Evolutionary conservation across 768 basidiomycete species (phyloP).

Genomic region (Daedaleopsis nitida): DNA sequence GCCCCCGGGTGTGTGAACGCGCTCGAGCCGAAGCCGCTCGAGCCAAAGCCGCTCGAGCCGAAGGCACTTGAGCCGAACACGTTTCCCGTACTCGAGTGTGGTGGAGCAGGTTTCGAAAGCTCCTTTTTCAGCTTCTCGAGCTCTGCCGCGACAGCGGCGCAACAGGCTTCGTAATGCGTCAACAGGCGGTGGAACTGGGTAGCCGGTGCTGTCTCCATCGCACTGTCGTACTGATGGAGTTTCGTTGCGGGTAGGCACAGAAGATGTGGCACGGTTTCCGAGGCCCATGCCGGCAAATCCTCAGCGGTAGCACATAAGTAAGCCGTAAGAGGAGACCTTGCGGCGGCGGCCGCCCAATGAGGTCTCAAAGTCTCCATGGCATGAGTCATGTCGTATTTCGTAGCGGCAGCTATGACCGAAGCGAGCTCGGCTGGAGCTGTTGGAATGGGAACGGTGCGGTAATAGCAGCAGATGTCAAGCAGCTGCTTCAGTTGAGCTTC

Average conservation of each 20-base stretch:
- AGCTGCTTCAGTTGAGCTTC: neutral
- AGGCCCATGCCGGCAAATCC: neutral
- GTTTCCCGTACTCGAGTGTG: too few species aligned
- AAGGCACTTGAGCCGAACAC: too few species aligned
- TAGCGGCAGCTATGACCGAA: neutral
- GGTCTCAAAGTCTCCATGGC: neutral
- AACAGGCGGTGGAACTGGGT: neutral
- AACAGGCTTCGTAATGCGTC: neutral
- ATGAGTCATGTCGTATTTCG: neutral
- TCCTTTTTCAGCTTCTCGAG: neutral
- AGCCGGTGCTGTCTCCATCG: constrained; percentile 1
- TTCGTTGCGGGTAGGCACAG: neutral
- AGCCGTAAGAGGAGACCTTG: neutral
- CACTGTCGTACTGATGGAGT: neutral
- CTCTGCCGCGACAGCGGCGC: neutral
- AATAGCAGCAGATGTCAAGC: neutral
- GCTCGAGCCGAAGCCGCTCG: too few species aligned
- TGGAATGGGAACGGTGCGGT: neutral
- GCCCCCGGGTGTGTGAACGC: too few species aligned
- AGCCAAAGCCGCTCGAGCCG: too few species aligned
- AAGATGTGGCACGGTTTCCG: neutral
- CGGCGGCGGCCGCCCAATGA: neutral
- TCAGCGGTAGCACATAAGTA: neutral
- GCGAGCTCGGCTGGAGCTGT: neutral
- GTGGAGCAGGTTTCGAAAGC: neutral